phyloP scores from a whole-genome alignment of 805 yeast species.

The Saturnispora silvae region DNA sequence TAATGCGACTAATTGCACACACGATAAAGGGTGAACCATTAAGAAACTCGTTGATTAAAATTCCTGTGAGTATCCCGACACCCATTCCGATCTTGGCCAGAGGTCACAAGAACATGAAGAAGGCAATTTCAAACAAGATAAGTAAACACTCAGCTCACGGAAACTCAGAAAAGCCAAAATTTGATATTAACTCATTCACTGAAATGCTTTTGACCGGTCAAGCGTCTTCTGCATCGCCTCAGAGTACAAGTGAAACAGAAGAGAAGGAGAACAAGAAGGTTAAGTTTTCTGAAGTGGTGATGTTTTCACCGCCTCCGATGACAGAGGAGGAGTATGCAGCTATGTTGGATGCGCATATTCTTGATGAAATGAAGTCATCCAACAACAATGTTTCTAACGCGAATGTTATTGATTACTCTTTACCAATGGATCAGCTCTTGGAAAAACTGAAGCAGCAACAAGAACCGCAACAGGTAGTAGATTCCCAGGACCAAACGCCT shows the following conservation, averaged over 20 bases:
- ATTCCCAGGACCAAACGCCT: conserved; percentile 5
- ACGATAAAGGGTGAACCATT: conserved; percentile 42
- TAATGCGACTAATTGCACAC: conserved; percentile 71
- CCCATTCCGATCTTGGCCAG: conserved; percentile 71
- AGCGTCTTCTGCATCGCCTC: conserved; percentile 35
- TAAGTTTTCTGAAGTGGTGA: conserved; percentile 60
- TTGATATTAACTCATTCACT: conserved; percentile 81
- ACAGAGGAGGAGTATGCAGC: conserved; percentile 7
- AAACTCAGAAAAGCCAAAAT: conserved; percentile 24
- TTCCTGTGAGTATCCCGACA: conserved; percentile 57
- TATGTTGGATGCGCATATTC: conserved; percentile 12
- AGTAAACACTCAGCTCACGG: conserved; percentile 7
- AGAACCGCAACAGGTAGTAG: conserved; percentile 1
- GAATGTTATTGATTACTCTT: conserved; percentile 39
- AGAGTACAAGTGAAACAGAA: not conserved
- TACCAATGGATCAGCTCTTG: conserved; percentile 72
- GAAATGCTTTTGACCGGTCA: conserved; percentile 76
- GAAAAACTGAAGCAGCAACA: conserved; percentile 29
- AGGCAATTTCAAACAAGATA: conserved; percentile 7
- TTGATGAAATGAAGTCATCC: not conserved
- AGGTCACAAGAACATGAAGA: conserved; percentile 31
- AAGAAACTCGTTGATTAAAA: conserved; percentile 38
- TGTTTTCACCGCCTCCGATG: conserved; percentile 23
- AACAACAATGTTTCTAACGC: not conserved
- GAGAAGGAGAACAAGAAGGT: conserved; percentile 39